phyloP scores from a whole-genome alignment of 2,329 filamentous ascomycete species.

The Trichoderma asperellum region DNA sequence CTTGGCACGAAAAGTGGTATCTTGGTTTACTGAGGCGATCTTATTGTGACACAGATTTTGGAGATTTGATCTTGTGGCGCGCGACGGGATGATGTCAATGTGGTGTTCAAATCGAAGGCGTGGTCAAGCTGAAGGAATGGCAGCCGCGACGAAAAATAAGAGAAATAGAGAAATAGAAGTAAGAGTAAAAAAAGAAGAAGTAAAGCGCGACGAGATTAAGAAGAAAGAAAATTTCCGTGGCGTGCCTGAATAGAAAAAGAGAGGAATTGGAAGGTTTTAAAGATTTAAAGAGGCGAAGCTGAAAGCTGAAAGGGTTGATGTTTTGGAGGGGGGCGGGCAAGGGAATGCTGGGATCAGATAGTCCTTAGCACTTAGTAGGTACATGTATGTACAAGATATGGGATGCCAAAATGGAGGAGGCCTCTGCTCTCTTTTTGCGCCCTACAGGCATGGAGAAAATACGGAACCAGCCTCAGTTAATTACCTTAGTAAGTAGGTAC shows the following conservation, averaged over 20 bases:
- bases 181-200: background rate
- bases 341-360: background rate
- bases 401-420: background rate
- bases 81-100: conserved; percentile 8
- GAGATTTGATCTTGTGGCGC: background rate
- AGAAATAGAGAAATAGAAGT: background rate
- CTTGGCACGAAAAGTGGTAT: background rate
- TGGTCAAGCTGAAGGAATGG: background rate
- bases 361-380: too few relatives aligned
- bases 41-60: background rate
- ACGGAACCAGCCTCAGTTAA: too few relatives aligned
- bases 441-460: too few relatives aligned
- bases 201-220: background rate
- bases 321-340: background rate
- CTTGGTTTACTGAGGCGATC: background rate
- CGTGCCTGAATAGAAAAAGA: background rate
- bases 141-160: background rate
- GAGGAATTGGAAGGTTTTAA: background rate
- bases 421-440: background rate
- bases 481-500: too few relatives aligned
- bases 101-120: background rate
- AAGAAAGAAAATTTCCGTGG: background rate
- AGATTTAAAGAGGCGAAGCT: background rate
- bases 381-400: background rate
- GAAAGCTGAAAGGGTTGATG: background rate